These are phyloP conservation scores for Umbellularia californica DNA, from an alignment of 164 flowering plant genomes.

Conservation along the genomic window DNA sequence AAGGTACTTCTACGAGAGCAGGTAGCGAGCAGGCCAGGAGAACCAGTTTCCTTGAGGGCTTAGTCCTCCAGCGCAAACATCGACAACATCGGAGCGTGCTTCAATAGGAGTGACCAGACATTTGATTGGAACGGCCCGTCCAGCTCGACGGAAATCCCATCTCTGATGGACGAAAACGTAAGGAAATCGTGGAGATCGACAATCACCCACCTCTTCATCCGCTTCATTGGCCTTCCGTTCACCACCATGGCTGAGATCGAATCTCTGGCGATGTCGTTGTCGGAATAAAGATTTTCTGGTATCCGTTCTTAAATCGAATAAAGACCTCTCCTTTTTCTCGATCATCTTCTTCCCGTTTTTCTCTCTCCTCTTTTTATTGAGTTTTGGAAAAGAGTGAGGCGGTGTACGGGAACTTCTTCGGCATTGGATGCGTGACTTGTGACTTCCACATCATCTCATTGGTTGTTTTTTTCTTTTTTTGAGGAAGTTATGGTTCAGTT, in stretches of 20 bases:
- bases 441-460: too few species aligned
- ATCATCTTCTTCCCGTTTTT: background rate
- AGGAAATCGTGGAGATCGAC: conserved; percentile 64
- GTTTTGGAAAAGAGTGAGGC: background rate
- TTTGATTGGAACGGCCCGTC: conserved; percentile 46
- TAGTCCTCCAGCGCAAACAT: conserved; percentile 17
- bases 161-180: conserved; percentile 38
- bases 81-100: conserved; percentile 36
- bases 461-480: too few species aligned
- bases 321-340: background rate
- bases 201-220: conserved; percentile 66
- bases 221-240: conserved; percentile 55
- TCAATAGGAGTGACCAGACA: conserved; percentile 37
- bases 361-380: background rate
- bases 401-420: background rate
- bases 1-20: too few species aligned
- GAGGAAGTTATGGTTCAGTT: too few species aligned
- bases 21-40: too few species aligned
- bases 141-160: conserved; percentile 11
- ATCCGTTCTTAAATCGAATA: background rate
- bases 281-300: background rate
- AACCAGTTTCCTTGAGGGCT: too few species aligned
- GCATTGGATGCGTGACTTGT: background rate
- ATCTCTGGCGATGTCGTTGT: background rate
- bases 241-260: conserved; percentile 39